A percentile compares a stretch with the other conserved stretches of the same genome.
These are phyloP conservation scores for Microsporum ferrugineum DNA, from an alignment of 2,329 filamentous ascomycete genomes.

Conservation along the genomic window DNA sequence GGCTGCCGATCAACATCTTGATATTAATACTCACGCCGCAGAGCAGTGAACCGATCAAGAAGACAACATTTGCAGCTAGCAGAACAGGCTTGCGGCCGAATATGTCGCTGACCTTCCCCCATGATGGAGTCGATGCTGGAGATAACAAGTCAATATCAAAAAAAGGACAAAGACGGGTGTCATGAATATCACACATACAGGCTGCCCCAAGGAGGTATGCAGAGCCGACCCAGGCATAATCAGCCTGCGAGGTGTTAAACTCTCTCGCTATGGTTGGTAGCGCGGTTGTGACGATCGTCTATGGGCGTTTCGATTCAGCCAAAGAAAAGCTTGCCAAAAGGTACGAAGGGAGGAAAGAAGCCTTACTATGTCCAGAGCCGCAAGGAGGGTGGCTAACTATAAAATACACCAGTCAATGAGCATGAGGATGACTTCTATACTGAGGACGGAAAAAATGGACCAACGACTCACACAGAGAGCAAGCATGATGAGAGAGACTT, in stretches of 20 bases:
- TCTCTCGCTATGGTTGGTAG: slow-evolving; percentile 25
- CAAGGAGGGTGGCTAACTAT: slow-evolving; percentile 47
- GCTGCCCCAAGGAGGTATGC: slow-evolving; percentile 27
- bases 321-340: slow-evolving; percentile 5
- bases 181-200: slow-evolving; percentile 15
- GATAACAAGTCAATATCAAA: slow-evolving; percentile 1
- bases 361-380: slow-evolving; percentile 46
- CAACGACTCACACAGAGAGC: slow-evolving; percentile 12
- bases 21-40: slow-evolving; percentile 48
- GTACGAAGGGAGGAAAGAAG: not conserved
- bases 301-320: not conserved
- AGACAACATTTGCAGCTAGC: slow-evolving; percentile 48
- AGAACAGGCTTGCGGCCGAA: slow-evolving; percentile 55
- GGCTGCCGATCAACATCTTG: slow-evolving; percentile 50
- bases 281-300: slow-evolving; percentile 27
- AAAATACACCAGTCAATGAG: not conserved
- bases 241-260: slow-evolving; percentile 23
- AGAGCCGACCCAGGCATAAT: slow-evolving; percentile 30
- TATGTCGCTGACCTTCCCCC: slow-evolving; percentile 55
- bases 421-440: not conserved
- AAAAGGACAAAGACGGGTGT: not conserved
- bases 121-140: slow-evolving; percentile 36
- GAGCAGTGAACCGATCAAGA: slow-evolving; percentile 52
- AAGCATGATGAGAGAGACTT: slow-evolving; percentile 13
- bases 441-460: not conserved